These are phyloP conservation scores for Pestalotiopsis fici DNA, from an alignment of 2,329 filamentous ascomycete species.

Conservation along the genomic window DNA sequence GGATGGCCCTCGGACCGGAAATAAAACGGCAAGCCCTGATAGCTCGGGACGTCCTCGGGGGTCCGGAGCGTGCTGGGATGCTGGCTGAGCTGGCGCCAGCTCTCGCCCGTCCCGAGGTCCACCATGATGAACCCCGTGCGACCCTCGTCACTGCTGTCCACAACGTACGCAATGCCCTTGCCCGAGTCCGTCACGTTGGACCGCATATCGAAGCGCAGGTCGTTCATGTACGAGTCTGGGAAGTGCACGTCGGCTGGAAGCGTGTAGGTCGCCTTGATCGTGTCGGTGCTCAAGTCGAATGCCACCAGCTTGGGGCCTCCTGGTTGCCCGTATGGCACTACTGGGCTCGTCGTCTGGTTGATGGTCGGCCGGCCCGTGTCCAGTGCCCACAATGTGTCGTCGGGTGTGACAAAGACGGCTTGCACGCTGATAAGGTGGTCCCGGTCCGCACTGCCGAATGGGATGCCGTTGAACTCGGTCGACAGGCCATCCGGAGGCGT, in stretches of 20 bases:
- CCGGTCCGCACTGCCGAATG: constrained; percentile 43
- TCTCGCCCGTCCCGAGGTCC: constrained; percentile 40
- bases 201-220: constrained; percentile 46
- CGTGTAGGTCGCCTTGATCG: constrained; percentile 37
- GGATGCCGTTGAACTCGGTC: constrained; percentile 37
- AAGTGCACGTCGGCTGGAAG: constrained; percentile 42
- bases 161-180: constrained; percentile 43
- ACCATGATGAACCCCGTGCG: constrained; percentile 47
- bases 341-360: constrained; percentile 33
- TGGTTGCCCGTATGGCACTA: constrained; percentile 43
- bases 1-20: constrained; percentile 19
- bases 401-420: constrained; percentile 43
- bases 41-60: constrained; percentile 31
- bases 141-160: constrained; percentile 45
- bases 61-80: constrained; percentile 26
- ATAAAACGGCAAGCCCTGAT: constrained; percentile 34
- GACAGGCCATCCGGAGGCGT: constrained; percentile 20
- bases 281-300: constrained; percentile 39
- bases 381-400: constrained; percentile 45
- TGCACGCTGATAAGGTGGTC: constrained; percentile 43
- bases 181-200: constrained; percentile 36
- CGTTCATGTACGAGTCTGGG: constrained; percentile 47
- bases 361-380: constrained; percentile 46
- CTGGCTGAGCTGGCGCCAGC: constrained; percentile 38
- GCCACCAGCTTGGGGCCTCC: constrained; percentile 46